phyloP scores from a whole-genome alignment of 1,139 yeast genomes.

The Taiozyma sp. region DNA sequence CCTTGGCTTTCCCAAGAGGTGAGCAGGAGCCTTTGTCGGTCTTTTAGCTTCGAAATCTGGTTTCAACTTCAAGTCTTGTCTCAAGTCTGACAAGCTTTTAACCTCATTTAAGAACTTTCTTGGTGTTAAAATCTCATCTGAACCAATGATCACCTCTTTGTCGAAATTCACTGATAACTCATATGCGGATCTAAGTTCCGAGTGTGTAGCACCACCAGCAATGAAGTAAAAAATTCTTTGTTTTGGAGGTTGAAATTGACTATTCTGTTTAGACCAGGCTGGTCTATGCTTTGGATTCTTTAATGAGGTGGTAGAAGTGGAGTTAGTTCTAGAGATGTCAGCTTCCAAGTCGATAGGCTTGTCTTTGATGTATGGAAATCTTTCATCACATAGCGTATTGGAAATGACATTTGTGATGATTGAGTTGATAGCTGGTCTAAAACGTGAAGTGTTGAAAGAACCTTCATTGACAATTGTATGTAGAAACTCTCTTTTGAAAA shows the following conservation, averaged over 20 bases:
- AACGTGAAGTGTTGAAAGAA: slow-evolving; percentile 71
- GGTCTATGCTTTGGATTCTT: slow-evolving; percentile 76
- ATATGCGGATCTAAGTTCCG: slow-evolving; percentile 74
- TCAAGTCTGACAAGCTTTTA: slow-evolving; percentile 27
- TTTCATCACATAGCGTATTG: slow-evolving; percentile 39
- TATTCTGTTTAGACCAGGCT: slow-evolving; percentile 66
- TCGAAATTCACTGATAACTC: slow-evolving; percentile 59
- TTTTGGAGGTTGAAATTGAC: slow-evolving; percentile 39
- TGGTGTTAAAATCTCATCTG: slow-evolving; percentile 73
- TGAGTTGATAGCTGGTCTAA: slow-evolving; percentile 63
- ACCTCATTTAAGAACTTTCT: slow-evolving; percentile 41
- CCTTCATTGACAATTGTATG: slow-evolving; percentile 56
- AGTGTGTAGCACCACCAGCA: slow-evolving; percentile 86
- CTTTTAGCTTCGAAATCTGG: slow-evolving; percentile 25
- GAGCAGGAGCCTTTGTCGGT: slow-evolving; percentile 28
- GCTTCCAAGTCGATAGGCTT: slow-evolving; percentile 50
- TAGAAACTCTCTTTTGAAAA: slow-evolving; percentile 41
- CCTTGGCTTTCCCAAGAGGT: slow-evolving; percentile 20
- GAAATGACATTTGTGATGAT: slow-evolving; percentile 41
- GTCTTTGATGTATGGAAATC: slow-evolving; percentile 75
- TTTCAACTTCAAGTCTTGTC: slow-evolving; percentile 26
- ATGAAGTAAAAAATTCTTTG: slow-evolving; percentile 76
- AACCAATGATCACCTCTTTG: slow-evolving; percentile 78
- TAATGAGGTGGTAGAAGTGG: slow-evolving; percentile 40
- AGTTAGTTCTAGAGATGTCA: slow-evolving; percentile 26